Percentiles rank a stretch among this genome's conserved stretches.
Conservation (phyloP, 2,329 filamentous ascomycete genomes). For the Epicoccum nigrum region DNA sequence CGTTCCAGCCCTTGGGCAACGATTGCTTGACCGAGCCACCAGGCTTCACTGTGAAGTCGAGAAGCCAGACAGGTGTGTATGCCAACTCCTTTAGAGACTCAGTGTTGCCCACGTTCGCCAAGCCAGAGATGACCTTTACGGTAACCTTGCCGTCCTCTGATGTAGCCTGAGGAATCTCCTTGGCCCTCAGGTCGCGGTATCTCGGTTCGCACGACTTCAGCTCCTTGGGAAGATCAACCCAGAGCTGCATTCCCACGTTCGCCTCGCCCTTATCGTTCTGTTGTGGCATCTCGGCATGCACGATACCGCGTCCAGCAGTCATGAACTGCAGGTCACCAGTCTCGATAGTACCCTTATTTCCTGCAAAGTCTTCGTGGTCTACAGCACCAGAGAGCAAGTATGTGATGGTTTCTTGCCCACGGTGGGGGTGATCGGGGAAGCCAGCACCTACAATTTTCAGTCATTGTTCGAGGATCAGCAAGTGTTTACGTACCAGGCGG, state of each 20-base stretch:
- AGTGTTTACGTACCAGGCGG: constrained; percentile 56
- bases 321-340: constrained; percentile 96
- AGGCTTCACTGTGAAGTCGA: constrained; percentile 81
- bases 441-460: constrained; percentile 64
- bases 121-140: constrained; percentile 90
- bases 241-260: constrained; percentile 90
- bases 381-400: constrained; percentile 86
- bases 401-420: constrained; percentile 88
- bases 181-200: constrained; percentile 81
- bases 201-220: constrained; percentile 90
- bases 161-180: constrained; percentile 78
- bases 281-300: constrained; percentile 94
- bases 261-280: constrained; percentile 75
- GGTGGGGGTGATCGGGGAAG: constrained; percentile 84
- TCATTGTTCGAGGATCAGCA: neutral
- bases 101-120: constrained; percentile 79
- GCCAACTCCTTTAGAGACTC: constrained; percentile 89
- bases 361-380: constrained; percentile 92
- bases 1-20: constrained; percentile 82
- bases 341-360: constrained; percentile 81
- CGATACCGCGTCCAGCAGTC: constrained; percentile 89
- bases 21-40: constrained; percentile 78
- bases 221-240: constrained; percentile 85
- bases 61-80: constrained; percentile 96
- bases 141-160: constrained; percentile 74